Conservation (phyloP, 805 yeast species). For the Candida hungchunana region DNA sequence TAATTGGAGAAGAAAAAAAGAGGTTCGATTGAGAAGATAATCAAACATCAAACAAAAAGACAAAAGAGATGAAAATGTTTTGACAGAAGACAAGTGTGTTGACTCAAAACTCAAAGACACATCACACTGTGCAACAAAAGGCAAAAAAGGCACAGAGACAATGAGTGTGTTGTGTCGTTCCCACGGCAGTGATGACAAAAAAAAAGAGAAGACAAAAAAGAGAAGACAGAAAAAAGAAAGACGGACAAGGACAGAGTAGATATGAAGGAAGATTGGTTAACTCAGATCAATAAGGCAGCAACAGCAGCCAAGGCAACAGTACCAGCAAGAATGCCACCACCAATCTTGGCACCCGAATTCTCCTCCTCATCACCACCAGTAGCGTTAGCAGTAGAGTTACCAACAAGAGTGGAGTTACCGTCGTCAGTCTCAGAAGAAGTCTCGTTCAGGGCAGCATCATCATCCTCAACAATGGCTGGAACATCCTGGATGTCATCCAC, state of each 20-base stretch:
- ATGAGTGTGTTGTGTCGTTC: no score
- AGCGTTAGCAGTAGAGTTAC: slow-evolving; percentile 9
- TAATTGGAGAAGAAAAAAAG: no score
- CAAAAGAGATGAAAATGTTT: no score
- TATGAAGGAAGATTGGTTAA: not conserved
- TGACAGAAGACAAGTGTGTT: no score
- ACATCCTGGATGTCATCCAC: slow-evolving; percentile 5
- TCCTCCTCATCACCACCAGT: slow-evolving; percentile 11
- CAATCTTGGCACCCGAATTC: slow-evolving; percentile 8
- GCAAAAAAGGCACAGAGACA: no score
- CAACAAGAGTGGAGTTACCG: slow-evolving; percentile 3
- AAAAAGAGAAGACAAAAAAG: no score
- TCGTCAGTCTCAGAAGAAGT: slow-evolving; percentile 4
- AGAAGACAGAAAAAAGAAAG: not conserved
- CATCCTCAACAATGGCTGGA: slow-evolving; percentile 6
- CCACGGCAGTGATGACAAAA: no score
- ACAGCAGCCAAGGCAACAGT: slow-evolving; percentile 5
- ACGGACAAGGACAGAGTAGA: not conserved
- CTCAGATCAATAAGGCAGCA: slow-evolving; percentile 15
- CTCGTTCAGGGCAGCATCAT: slow-evolving; percentile 4
- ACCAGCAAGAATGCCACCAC: slow-evolving; percentile 2
- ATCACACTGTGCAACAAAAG: no score
- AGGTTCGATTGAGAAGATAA: no score
- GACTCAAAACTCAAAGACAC: no score
- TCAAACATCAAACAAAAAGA: no score